Base-by-base conservation (phyloP, 768 basidiomycete genomes). In the Kwoniella sp. region DNA sequence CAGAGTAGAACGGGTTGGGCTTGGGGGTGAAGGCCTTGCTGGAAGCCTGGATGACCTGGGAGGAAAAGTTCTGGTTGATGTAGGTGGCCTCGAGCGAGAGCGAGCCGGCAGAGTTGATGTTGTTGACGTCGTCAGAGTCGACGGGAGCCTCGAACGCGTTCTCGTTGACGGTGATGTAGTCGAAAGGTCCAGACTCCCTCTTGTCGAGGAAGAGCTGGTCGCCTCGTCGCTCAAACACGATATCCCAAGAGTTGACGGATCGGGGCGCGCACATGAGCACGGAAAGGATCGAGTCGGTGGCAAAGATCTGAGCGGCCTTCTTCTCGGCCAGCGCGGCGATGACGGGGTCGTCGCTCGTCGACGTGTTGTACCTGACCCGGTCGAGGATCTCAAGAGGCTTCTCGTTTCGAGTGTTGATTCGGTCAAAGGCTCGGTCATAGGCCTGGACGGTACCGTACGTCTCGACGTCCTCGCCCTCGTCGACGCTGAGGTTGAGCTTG, bases 211-310 rank as follows among this genome's bases (percentile, higher is more conserved):
- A 98, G 8, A 99, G 77, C 70, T 84, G 88, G 78, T 90, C 84
- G 34, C 90, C 92, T 70, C 95, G 90, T 26, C 89, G 86, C 26
- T 89, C 80, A 63, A 98, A 86, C 57, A 99, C 87, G 46, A 99
- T 91, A 70, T 99, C 95, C 95, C 95, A 99, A 4, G 93, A 92
- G 76, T 95, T 91, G 53, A 92, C 89, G 11, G 90, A 91, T 62
- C 95, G 81, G 9, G 91, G 84, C 7, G 93, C 88, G 59, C 87
- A 89, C 95, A 99, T 99, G 60, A 99, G 82, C 25, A 92, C 87
- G 55, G 87, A 85, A 50, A 99, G 83, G 65, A 99, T 95, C 61
- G 86, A 83, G 77, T 98, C 95, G 23, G 93, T 99, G 9, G 90
- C 85, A 72, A 91, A 99, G 49, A 98, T 83, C 25, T 56, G 48